These are phyloP conservation scores for Delphinella strobiligena DNA, from an alignment of 2,329 filamentous ascomycete species.

Conservation along the genomic window DNA sequence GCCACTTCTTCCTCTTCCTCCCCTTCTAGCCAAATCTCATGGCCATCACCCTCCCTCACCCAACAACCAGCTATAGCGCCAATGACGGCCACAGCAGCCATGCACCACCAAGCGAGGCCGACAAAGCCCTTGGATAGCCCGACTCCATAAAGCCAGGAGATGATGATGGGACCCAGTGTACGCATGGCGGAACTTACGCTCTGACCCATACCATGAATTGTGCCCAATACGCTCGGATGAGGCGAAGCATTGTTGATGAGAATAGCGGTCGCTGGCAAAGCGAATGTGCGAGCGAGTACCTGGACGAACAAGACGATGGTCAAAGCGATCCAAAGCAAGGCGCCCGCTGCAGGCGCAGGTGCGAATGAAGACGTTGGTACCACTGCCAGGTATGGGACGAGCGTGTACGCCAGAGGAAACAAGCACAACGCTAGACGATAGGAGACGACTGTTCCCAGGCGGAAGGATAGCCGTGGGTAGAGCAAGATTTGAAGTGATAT, in stretches of 20 bases:
- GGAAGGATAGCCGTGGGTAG: slow-evolving; percentile 30
- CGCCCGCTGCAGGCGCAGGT: slow-evolving; percentile 28
- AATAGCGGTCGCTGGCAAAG: slow-evolving; percentile 46
- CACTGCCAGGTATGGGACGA: slow-evolving; percentile 31
- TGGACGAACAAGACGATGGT: slow-evolving; percentile 30
- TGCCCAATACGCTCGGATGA: slow-evolving; percentile 43
- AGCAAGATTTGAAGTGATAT: slow-evolving; percentile 34
- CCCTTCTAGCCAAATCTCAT: slow-evolving; percentile 43
- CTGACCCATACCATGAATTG: slow-evolving; percentile 47
- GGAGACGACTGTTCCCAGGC: slow-evolving; percentile 28
- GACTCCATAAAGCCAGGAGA: slow-evolving; percentile 39
- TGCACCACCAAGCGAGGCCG: slow-evolving; percentile 45
- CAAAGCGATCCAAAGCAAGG: slow-evolving; percentile 31
- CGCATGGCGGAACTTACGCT: slow-evolving; percentile 41
- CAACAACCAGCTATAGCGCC: slow-evolving; percentile 47
- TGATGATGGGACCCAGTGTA: slow-evolving; percentile 43
- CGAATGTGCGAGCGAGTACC: slow-evolving; percentile 36
- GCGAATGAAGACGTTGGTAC: slow-evolving; percentile 27
- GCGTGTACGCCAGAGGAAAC: slow-evolving; percentile 33
- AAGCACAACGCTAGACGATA: slow-evolving; percentile 30
- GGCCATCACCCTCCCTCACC: slow-evolving; percentile 52
- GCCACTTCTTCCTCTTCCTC: slow-evolving; percentile 22
- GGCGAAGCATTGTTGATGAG: slow-evolving; percentile 49
- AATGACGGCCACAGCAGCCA: slow-evolving; percentile 40
- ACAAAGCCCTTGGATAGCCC: slow-evolving; percentile 42